phyloP scores from a whole-genome alignment of 768 basidiomycete genomes.

The Amanita polypyramis region DNA sequence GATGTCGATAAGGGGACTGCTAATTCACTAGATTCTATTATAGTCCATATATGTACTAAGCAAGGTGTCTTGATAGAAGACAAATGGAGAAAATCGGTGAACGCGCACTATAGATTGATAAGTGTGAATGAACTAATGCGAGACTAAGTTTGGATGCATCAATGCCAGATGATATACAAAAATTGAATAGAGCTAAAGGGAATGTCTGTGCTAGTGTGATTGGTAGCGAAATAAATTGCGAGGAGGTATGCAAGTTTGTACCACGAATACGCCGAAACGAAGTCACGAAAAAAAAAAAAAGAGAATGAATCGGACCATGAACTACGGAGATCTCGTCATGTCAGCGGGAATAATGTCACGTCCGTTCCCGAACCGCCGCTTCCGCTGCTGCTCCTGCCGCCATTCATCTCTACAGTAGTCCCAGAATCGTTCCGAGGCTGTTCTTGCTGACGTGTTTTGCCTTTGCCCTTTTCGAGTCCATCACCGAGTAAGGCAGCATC shows the following conservation, averaged over 20 bases:
- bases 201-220: not conserved
- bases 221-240: not conserved
- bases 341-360: not conserved
- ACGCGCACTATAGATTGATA: not conserved
- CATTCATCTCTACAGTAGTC: not conserved
- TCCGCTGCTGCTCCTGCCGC: not conserved
- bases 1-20: not conserved
- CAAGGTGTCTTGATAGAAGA: not conserved
- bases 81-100: not conserved
- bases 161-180: not conserved
- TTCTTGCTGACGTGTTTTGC: constrained; percentile 44
- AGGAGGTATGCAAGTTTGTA: constrained; percentile 6
- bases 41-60: not conserved
- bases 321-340: not conserved
- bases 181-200: not conserved
- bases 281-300: not conserved
- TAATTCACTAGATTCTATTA: not conserved
- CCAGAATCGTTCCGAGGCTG: constrained; percentile 17
- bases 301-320: not conserved
- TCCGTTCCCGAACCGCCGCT: not conserved
- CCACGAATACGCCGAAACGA: not conserved
- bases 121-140: not conserved
- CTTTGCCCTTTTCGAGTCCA: constrained; percentile 52
- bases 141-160: not conserved
- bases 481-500: constrained; percentile 12